phyloP scores from a whole-genome alignment of 495 filamentous ascomycete genomes.

The Aspergillus ellipticus region DNA sequence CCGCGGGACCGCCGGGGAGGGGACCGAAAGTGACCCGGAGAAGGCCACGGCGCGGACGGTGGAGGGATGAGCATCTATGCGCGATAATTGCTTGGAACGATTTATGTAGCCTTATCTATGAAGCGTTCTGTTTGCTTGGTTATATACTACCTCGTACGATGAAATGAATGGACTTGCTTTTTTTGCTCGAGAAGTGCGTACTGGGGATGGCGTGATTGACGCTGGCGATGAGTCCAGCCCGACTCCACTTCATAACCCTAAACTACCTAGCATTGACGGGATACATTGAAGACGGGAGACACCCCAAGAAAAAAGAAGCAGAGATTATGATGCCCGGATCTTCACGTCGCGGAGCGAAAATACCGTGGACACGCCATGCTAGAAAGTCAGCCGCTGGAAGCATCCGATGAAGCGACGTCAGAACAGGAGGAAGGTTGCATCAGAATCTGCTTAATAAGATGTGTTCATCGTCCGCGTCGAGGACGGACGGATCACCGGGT shows the following conservation, averaged over 20 bases:
- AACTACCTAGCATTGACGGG: no score
- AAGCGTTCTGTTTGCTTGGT: not conserved
- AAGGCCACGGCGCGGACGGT: constrained; percentile 10
- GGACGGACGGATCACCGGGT: not conserved
- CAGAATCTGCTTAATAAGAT: constrained; percentile 2
- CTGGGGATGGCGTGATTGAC: no score
- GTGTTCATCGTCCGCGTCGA: not conserved
- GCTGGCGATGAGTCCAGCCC: no score
- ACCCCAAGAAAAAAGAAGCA: no score
- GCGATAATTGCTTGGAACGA: not conserved
- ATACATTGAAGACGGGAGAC: no score
- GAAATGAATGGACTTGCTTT: no score
- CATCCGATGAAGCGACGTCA: not conserved
- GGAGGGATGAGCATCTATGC: not conserved
- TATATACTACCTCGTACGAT: not conserved
- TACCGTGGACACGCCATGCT: no score
- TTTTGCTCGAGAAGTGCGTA: no score
- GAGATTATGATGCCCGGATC: no score
- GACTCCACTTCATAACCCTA: no score
- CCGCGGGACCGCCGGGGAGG: constrained; percentile 6
- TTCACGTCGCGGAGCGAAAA: no score
- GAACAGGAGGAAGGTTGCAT: not conserved
- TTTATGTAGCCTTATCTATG: not conserved
- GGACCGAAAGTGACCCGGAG: constrained; percentile 14
- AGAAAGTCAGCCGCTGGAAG: no score